A percentile compares a stretch with the other conserved stretches of the same genome.
Conservation (phyloP, 768 basidiomycete species). For the Amanita phalloides region DNA sequence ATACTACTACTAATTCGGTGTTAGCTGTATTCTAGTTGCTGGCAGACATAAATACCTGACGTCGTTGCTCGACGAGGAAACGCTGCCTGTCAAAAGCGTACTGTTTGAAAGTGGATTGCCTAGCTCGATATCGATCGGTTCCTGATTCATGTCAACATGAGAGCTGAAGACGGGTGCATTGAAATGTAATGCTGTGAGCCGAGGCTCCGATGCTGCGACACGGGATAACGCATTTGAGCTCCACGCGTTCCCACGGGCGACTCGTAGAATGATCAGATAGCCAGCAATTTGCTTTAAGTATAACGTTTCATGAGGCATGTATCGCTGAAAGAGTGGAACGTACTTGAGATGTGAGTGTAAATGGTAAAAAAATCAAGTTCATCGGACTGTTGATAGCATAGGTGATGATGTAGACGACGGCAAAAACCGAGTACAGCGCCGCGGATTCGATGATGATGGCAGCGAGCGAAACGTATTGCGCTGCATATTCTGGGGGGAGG, state of each 20-base stretch:
- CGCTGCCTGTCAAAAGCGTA: neutral
- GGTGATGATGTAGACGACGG: too few relatives aligned
- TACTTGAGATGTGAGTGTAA: constrained; percentile 16
- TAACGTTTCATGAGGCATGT: neutral
- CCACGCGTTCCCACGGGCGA: constrained; percentile 36
- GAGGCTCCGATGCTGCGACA: neutral
- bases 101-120: neutral
- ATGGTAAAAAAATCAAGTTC: too few relatives aligned
- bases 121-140: too few relatives aligned
- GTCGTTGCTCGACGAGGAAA: too few relatives aligned
- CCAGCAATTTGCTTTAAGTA: constrained; percentile 29
- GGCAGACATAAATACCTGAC: too few relatives aligned
- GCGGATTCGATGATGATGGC: too few relatives aligned
- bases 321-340: neutral
- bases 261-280: constrained; percentile 36
- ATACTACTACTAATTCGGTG: too few relatives aligned
- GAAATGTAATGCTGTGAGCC: neutral
- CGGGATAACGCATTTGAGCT: neutral
- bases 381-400: too few relatives aligned
- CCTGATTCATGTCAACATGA: neutral
- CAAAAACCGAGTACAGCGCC: too few relatives aligned
- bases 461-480: too few relatives aligned
- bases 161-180: neutral
- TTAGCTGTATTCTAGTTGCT: too few relatives aligned
- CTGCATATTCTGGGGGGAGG: too few relatives aligned